Evolutionary conservation across 148 eudicot genomes (phyloP), one percentile per base, ranked within the genome.

Genomic region (Amaranthus cruentus): DNA sequence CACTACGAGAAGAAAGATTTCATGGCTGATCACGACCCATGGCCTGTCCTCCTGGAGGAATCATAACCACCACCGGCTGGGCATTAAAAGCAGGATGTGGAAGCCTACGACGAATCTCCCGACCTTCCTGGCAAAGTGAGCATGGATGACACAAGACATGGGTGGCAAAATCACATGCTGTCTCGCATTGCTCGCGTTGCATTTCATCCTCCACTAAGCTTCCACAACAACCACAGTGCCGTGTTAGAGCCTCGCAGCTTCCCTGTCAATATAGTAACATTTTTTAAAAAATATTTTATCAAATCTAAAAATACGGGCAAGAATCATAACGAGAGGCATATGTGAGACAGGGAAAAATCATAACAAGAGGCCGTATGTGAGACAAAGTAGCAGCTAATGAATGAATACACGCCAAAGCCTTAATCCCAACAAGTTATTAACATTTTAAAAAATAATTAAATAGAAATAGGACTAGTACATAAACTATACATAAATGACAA

Each of bases 121-220:
- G 88, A 50, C 91, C 98, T 84, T 91, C 98, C 84, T 93, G 98
- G 77, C 98, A 93, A 75, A 93, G 91, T 0, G 98, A 89, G 67
- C 98, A 93, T 3, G 83, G 75, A 59, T 93, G 98, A 80, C 97
- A 93, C 77, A 91, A 87, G 62, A 88, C 53, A 69, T 93, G 98
- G 55, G 94, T 82, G 11, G 87, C 89, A 47, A 91, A 78, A 74
- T 93, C 98, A 63, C 95, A 93, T n/a, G 84, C 86, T 14, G 87
- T 63, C 70, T 93, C 98, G 4, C 88, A 87, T 43, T 85, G 95
- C 84, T 93, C 98, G 10, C 86, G 83, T 47, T 85, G 97, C 15
- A 58, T 78, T 9, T 89, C 91, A 62, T 93, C 88, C 80, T 91
- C 92, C 62, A 88, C 13, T 43, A 77, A 62, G 81, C 92, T 81